Base-by-base conservation (phyloP, 306 rosid genomes). In the Benincasa hispida region DNA sequence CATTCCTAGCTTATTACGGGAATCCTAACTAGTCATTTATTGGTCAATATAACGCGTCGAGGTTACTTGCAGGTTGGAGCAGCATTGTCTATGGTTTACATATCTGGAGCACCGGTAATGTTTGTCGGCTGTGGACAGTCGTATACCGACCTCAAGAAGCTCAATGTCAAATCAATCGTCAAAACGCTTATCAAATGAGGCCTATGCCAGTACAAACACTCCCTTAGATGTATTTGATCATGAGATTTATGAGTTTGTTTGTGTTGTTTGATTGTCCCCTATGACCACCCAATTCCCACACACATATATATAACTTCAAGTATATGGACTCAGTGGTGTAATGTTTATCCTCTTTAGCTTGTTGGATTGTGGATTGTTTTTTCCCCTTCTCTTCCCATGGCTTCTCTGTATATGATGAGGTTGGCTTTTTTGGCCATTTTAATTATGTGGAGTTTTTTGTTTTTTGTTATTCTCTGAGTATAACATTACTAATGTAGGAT, bases 51-150 rank as follows among this genome's bases (percentile, higher is more conserved):
- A 66, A 66, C 9, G 1, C 2, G 19, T 10, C 9, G 32, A 0
- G 54, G 21, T 51, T 74, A 78, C 76, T 39, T 76, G 30, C 70
- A 95, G 99, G 99, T 95, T 76, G 99, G 99, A 82, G 99, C 99
- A 74, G 98, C 99, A 74, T 89, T 95, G 30, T 95, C 99, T 17
- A 95, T 95, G 99, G 99, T 95, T 59, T 95, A 95, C 85, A 84
- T 95, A 76, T 92, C 99, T 6, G 99, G 99, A 78, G 91, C 99
- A 53, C 99, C 99, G 0, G 97, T 95, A 51, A 95, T 95, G 99
- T 95, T 95, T 41, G 99, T 95, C 32, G 99, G 99, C 9, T 95
- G 99, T 30, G 99, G 99, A 69, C 99, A 95, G 87, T 92, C 99
- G 8, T 92, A 95, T 55, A 92, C 98, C 1, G 99, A 95, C 84